Evolutionary conservation across 176 grass and related monocot species (phyloP), one percentile per base, ranked within the genome.

Genomic region (Musa acuminata): DNA sequence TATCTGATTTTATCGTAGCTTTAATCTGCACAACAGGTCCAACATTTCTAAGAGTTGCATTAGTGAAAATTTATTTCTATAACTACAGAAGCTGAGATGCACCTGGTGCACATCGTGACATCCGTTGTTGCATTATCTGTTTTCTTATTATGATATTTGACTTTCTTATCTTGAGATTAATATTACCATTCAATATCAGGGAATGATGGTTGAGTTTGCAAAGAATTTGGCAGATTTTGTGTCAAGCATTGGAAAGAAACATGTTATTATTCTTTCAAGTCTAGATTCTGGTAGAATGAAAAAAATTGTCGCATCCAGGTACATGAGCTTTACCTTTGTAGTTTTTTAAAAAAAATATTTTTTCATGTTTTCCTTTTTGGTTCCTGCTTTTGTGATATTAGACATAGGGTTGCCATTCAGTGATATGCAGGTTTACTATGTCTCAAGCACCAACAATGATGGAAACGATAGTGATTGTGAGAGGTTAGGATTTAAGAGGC

Each of bases 121-220:
- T 63, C 22, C 24, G 23, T 21, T 65, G 20, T 12, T 12, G 24
- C 11, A 24, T 22, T 13, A 19, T 60, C 17, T 60, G 19, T 14
- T 8, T 54, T 9, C 21, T 11, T 72, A 5, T 72, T 1, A 23
- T 53, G 25, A 22, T n/a, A 72, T 25, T 52, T 27, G 65, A 53
- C 16, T 72, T 72, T 53, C 20, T 17, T 77, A 29, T 35, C 11
- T 76, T 13, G 12, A n/a, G 62, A 79, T 55, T 53, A 29, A 27
- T 55, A 50, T 53, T 48, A 69, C 20, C 72, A 83, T 9, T 51
- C 0, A 10, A 75, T 83, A 62, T 24, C 76, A 99, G 88, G 95
- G 95, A 54, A 94, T 99, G 91, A 84, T 91, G 82, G 64, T 89
- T 87, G 77, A 84, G 79, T 99, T 94, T 91, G 90, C 95, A 35